A percentile compares a stretch with the other conserved stretches of the same genome.
phyloP scores from a whole-genome alignment of 306 rosid species.

The Rosa rugosa region DNA sequence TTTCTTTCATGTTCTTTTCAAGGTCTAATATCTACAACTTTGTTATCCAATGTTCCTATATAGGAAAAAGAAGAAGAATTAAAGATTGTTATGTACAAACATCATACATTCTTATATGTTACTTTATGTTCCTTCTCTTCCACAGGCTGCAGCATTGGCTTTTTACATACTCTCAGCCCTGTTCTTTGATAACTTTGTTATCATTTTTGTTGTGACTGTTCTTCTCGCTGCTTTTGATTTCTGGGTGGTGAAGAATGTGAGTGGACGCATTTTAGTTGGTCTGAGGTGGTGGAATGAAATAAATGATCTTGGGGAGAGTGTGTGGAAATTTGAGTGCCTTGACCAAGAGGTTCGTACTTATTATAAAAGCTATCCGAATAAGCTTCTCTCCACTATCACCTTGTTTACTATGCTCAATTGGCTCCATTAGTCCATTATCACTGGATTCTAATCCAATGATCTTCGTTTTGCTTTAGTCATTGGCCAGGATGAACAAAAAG shows the following conservation, averaged over 20 bases:
- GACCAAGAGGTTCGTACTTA: constrained; percentile 77
- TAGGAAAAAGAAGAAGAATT: not conserved
- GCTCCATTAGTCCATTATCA: constrained; percentile 14
- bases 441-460: constrained; percentile 20
- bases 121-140: constrained; percentile 7
- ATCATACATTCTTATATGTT: constrained; percentile 12
- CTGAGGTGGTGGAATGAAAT: constrained; percentile 99
- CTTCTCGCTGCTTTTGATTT: constrained; percentile 96
- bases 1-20: constrained; percentile 93
- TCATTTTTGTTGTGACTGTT: constrained; percentile 97
- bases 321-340: constrained; percentile 97
- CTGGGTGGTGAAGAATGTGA: constrained; percentile 99
- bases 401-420: constrained; percentile 13
- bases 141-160: constrained; percentile 89
- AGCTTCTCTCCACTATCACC: constrained; percentile 23
- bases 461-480: constrained; percentile 49
- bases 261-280: constrained; percentile 96
- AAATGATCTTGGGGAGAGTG: constrained; percentile 94
- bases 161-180: constrained; percentile 92
- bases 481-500: constrained; percentile 95
- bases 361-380: not conserved
- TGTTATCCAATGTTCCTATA: not conserved
- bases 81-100: not conserved
- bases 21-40: constrained; percentile 46
- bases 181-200: constrained; percentile 81